Percentiles rank a stretch among this genome's conserved stretches.
Conservation (phyloP, 208 protist species). For the Polymyxa betae region DNA sequence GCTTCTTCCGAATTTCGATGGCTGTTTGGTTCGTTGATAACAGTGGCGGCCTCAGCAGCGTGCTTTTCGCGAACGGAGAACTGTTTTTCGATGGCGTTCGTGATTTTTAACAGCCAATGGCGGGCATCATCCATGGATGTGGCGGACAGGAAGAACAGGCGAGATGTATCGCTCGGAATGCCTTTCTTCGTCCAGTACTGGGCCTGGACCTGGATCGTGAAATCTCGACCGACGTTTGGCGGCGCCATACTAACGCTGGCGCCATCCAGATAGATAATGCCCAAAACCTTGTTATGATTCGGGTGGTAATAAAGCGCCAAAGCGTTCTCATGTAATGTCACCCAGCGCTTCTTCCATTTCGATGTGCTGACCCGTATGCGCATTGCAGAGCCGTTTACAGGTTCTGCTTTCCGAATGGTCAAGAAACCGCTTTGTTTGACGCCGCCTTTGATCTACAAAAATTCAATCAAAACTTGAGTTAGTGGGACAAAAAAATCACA, state of each 20-base stretch:
- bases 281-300: background rate
- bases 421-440: slow-evolving; percentile 8
- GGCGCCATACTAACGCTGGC: background rate
- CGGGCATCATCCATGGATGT: slow-evolving; percentile 12
- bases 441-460: background rate
- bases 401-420: background rate
- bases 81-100: slow-evolving; percentile 30
- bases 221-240: background rate
- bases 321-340: slow-evolving; percentile 21
- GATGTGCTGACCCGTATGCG: slow-evolving; percentile 8
- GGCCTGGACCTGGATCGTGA: slow-evolving; percentile 47
- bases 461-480: no score
- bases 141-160: slow-evolving; percentile 8
- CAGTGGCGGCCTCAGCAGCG: background rate
- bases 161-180: background rate
- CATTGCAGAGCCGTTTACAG: slow-evolving; percentile 14
- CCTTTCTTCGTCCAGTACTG: slow-evolving; percentile 53
- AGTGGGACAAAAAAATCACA: no score
- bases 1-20: background rate
- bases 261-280: slow-evolving; percentile 17
- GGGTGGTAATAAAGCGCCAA: slow-evolving; percentile 37
- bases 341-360: slow-evolving; percentile 47
- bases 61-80: slow-evolving; percentile 40
- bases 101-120: slow-evolving; percentile 28
- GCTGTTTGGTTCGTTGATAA: background rate